Evolutionary conservation across 805 yeast species (phyloP), one percentile per base, ranked within the genome.

Genomic region (Myxozyma vanderwaltii): DNA sequence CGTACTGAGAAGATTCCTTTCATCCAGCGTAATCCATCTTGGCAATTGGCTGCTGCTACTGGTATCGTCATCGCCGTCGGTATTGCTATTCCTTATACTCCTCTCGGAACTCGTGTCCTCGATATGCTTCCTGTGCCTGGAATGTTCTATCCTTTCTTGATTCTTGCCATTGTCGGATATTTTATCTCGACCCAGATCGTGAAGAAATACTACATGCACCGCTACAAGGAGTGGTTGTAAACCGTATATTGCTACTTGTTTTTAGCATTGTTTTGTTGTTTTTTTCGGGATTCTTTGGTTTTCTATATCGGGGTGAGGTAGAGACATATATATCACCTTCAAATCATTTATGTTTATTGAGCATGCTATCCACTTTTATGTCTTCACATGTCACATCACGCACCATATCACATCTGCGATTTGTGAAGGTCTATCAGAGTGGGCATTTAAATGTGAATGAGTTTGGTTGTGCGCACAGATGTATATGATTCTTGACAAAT

Each of bases 1-100:
- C 58, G 65, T 21, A 62, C 65, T 27, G 65, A 62, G 56, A 62
- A 62, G 61, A 24, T 62, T 21, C 65, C 65, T n/a, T 59, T 62
- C 52, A 51, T 62, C 40, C 65, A 62, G 61, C 60, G 65, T 36
- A 54, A 46, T 48, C 64, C 65, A 15, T 62, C 65, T 8, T 62
- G 65, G 65, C 65, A 62, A 50, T 58, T 62, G 8, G 53, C 54
- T 5, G 43, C 49, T 13, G 65, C 58, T 21, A 62, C 65, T 12
- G 45, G 51, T 7, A 24, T 44, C 12, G 64, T 56, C 24, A 50
- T 60, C 39, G 57, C 54, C 12, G 56, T 59, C 26, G 65, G 65
- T 35, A 56, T 59, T 31, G 48, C 51, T n/a, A 45, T 62, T n/a
- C 65, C 65, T 6, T 62, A 50, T 53, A 60, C 64, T 12, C 65